Evolutionary conservation across 1,139 yeast genomes (phyloP), one percentile per base, ranked within the genome.

Genomic region (Pichia sp.): DNA sequence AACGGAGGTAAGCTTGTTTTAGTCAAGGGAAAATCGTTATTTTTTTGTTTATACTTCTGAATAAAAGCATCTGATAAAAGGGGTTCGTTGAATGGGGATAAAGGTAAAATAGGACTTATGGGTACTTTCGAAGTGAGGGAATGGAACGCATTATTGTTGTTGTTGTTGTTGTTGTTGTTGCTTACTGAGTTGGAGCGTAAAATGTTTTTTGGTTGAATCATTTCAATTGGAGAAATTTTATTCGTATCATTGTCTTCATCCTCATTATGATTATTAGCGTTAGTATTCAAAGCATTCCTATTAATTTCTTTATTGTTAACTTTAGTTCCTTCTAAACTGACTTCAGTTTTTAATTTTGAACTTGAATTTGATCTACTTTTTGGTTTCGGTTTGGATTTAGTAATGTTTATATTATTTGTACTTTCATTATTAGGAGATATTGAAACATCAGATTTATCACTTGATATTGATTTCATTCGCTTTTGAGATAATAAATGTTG

Each of bases 81-180:
- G 1, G 50, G 41, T n/a, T 36, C 43, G 19, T 23, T 38, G 33
- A 21, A 45, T 21, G 29, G 48, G 8, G 45, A 38, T 39, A 42
- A 6, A 46, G 55, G 21, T 43, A 43, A 21, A n/a, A 41, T 35
- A 10, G 54, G 48, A 13, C 51, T 37, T 5, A 50, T 46, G 6
- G 52, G 43, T 4, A 42, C 50, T 23, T 43, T 45, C 4, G 58
- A 43, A 2, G 56, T 53, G 9, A 52, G 37, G 2, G 57, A 50
- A 24, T 46, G 44, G 2, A 52, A 30, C 23, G 42, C 30, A 8
- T 30, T 21, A 11, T 30, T 46, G n/a, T n/a, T n/a, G n/a, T n/a
- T n/a, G n/a, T n/a, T n/a, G n/a, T n/a, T n/a, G n/a, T n/a, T n/a
- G n/a, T n/a, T n/a, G n/a, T n/a, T n/a, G n/a, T n/a, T n/a, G n/a